Percentiles rank a stretch among this genome's conserved stretches.
Conservation (phyloP, 768 basidiomycete species). For the Thelephora aurantiotincta region DNA sequence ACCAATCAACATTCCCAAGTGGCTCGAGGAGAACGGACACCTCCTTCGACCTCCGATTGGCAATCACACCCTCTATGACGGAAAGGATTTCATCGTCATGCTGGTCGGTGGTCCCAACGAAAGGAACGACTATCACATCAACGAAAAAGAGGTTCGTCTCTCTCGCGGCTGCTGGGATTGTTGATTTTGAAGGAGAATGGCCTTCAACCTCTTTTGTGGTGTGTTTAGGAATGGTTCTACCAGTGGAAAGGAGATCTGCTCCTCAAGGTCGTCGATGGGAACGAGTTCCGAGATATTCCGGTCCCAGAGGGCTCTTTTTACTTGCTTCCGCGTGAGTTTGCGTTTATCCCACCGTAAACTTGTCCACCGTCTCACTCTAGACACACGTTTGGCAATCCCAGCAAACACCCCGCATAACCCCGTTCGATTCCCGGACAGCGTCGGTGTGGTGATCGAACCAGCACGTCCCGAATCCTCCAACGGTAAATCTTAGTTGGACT, state of each 20-base stretch:
- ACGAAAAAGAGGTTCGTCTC: slow-evolving; percentile 71
- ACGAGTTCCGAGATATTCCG: slow-evolving; percentile 66
- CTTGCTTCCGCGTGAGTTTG: slow-evolving; percentile 63
- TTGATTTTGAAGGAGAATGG: neutral
- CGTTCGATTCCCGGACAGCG: slow-evolving; percentile 77
- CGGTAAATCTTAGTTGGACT: slow-evolving; percentile 33
- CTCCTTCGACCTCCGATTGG: slow-evolving; percentile 85
- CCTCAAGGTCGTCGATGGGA: slow-evolving; percentile 72
- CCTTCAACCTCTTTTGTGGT: neutral
- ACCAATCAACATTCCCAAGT: slow-evolving; percentile 81
- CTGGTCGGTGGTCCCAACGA: slow-evolving; percentile 92
- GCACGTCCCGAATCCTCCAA: slow-evolving; percentile 59
- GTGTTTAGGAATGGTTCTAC: slow-evolving; percentile 95
- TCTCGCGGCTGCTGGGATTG: neutral
- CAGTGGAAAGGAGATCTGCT: slow-evolving; percentile 93
- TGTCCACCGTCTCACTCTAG: neutral
- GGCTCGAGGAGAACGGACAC: slow-evolving; percentile 73
- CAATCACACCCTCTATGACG: slow-evolving; percentile 75
- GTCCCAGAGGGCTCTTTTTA: slow-evolving; percentile 98
- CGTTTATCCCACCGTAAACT: neutral
- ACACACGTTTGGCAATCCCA: neutral
- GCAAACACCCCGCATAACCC: slow-evolving; percentile 97
- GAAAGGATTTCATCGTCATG: slow-evolving; percentile 89
- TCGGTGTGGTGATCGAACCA: slow-evolving; percentile 86
- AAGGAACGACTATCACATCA: slow-evolving; percentile 88